Evolutionary conservation across 2,329 filamentous ascomycete genomes (phyloP), one percentile per base, ranked within the genome.

Genomic region (Colletotrichum salicis): DNA sequence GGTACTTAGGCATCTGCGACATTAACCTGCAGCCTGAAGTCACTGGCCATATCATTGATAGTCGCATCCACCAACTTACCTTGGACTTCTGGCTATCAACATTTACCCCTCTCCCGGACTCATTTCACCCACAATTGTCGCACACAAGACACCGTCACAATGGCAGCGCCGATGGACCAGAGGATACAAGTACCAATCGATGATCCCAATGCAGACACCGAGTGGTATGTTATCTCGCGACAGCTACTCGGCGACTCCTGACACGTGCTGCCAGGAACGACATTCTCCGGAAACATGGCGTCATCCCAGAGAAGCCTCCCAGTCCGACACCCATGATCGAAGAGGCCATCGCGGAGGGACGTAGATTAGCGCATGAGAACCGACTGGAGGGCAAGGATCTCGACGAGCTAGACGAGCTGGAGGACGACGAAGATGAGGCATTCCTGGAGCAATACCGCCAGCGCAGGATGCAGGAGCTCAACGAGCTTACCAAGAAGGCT

Each of bases 281-380:
- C 77, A 99, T 99, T 79, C 91, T 99, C 70, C 94, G 96, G 77
- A 97, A 97, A 82, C 95, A 99, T 86, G 94, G 95, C 75, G 88
- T 99, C 76, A 98, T 99, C 73, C 96, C 96, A n/a, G 95, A 98
- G 81, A 98, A 97, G 81, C 95, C 96, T 0, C 95, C 95, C 3
- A 97, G 96, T 57, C 96, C 96, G 2, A 98, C 96, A 2, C 95
- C 95, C 7, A 92, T 97, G 85, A 98, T 99, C 77, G 93, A 99
- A 84, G 96, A 98, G 86, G 96, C 96, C 4, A 90, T 99, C 58
- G 82, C 92, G 24, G 94, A 97, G 84, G 96, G 94, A 13, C 90
- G 93, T 70, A 87, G 91, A 76, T 87, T 97, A 73, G 95, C 95
- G 33, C 92, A 98, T 78, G 96, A 98, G 80, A 98, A 98, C 80